Base-by-base conservation (phyloP, 2,329 filamentous ascomycete genomes). In the Sporothrix dimorphospora region DNA sequence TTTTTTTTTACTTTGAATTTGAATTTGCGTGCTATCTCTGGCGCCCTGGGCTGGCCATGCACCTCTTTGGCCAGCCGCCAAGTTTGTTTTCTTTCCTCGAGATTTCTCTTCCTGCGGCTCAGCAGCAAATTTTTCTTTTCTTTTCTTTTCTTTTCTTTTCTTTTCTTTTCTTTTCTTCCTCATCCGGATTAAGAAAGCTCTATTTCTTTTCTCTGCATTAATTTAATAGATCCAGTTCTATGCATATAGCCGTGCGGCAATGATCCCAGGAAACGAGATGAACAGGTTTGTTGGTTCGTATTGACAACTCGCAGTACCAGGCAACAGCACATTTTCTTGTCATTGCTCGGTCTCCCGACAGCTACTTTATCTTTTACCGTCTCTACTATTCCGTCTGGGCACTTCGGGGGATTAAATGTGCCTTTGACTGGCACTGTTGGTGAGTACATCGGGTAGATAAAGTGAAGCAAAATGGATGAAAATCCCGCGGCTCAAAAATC, bases 41-140 rank as follows among this genome's bases (percentile, higher is more conserved):
- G 7, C 7, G 16, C 1, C n/a, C 5, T 63, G n/a, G 24, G n/a
- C 38, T 42, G 24, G n/a, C 34, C 34, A 27, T 63, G 59, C 38
- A 63, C 59, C 59, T 63, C 59, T 63, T 45, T 63, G 59, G 59
- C 4, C 59, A 21, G 6, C 38, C 59, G 12, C 38, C 59, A 24
- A 21, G 9, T 63, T 27, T 63, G 12, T 8, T 21, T 21, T 42
- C 34, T 63, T 45, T 12, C 21, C 6, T 2, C 5, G 47, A n/a
- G n/a, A n/a, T n/a, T n/a, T n/a, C n/a, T n/a, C n/a, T n/a, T n/a
- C n/a, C n/a, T n/a, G n/a, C n/a, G n/a, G n/a, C n/a, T n/a, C n/a
- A n/a, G n/a, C n/a, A n/a, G n/a, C n/a, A n/a, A n/a, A n/a, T n/a
- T n/a, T n/a, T n/a, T n/a, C 16, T 55, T 12, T 27, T 7, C 11